Evolutionary conservation across 441 rosid genomes (phyloP).

Genomic region (Capsella rubella): DNA sequence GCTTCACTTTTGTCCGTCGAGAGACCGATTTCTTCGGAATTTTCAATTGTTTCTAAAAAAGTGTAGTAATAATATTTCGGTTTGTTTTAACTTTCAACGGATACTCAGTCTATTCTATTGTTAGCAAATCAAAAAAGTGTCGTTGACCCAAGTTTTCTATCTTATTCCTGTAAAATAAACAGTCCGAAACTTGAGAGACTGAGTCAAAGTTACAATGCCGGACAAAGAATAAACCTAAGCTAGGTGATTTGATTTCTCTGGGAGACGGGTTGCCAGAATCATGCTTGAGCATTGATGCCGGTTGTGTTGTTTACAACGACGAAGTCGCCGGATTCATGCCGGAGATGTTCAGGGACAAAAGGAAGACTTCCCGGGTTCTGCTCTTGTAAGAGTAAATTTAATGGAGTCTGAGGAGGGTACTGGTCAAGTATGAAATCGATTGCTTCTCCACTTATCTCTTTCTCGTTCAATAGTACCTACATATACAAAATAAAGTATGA

Average conservation of each 20-base stretch:
- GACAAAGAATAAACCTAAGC: slow-evolving; percentile 3
- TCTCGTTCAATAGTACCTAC: slow-evolving; percentile 80
- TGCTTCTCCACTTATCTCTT: slow-evolving; percentile 84
- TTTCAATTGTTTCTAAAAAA: background rate
- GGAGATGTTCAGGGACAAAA: slow-evolving; percentile 48
- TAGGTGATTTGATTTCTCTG: slow-evolving; percentile 13
- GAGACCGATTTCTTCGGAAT: slow-evolving; percentile 32
- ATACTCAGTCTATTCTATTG: slow-evolving; percentile 5
- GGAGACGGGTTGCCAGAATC: background rate
- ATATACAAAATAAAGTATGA: background rate
- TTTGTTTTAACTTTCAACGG: slow-evolving; percentile 5
- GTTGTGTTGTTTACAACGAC: slow-evolving; percentile 50
- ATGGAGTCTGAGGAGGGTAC: slow-evolving; percentile 78
- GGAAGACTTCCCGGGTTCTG: slow-evolving; percentile 78
- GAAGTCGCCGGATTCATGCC: slow-evolving; percentile 32
- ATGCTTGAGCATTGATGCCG: slow-evolving; percentile 37
- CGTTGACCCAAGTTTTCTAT: background rate
- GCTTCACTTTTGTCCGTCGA: slow-evolving; percentile 24
- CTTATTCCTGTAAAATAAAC: background rate
- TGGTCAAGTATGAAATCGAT: slow-evolving; percentile 72
- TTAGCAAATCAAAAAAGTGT: slow-evolving; percentile 1
- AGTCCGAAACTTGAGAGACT: slow-evolving; percentile 14
- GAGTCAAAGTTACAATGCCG: slow-evolving; percentile 13
- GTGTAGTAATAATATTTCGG: no score
- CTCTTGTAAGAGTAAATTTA: slow-evolving; percentile 70